Percentiles rank a stretch among this genome's conserved stretches.
Conservation (phyloP, 352 stramenopile genomes). For the Pilasporangium apinafurcum region DNA sequence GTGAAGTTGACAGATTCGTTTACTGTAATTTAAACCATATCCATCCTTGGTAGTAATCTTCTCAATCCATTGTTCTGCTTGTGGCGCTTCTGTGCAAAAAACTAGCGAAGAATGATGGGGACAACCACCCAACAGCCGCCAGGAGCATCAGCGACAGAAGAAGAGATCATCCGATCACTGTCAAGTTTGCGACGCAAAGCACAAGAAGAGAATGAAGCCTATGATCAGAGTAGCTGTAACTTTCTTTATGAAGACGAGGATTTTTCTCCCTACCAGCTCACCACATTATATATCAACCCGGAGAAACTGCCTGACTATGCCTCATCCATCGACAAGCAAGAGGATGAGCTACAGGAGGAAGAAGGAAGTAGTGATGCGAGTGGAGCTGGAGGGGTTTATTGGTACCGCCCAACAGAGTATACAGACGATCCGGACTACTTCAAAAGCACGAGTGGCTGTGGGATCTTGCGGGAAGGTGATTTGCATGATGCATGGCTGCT, state of each 20-base stretch:
- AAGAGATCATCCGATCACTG: slow-evolving; percentile 39
- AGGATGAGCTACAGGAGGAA: neutral
- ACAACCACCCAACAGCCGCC: neutral
- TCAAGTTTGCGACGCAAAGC: slow-evolving; percentile 10
- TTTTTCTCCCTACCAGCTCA: slow-evolving; percentile 31
- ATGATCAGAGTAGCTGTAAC: neutral
- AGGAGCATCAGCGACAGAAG: slow-evolving; percentile 12
- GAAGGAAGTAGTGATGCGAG: neutral
- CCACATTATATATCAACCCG: slow-evolving; percentile 51
- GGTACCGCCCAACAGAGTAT: slow-evolving; percentile 74
- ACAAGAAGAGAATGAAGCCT: neutral
- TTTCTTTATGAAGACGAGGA: slow-evolving; percentile 53
- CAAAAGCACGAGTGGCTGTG: slow-evolving; percentile 56
- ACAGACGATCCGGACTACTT: slow-evolving; percentile 82
- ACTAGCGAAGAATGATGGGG: too few species aligned
- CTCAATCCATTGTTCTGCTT: too few species aligned
- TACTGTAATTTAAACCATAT: too few species aligned
- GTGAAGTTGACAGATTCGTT: too few species aligned
- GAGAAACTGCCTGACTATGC: slow-evolving; percentile 60
- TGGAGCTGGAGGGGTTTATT: slow-evolving; percentile 21
- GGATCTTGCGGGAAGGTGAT: slow-evolving; percentile 43
- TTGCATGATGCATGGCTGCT: slow-evolving; percentile 84
- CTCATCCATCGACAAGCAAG: neutral
- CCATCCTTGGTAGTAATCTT: too few species aligned
- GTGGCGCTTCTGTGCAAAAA: too few species aligned